Conservation (phyloP, 1,284 basidiomycete genomes). For the Sanghuangporus baumii region DNA sequence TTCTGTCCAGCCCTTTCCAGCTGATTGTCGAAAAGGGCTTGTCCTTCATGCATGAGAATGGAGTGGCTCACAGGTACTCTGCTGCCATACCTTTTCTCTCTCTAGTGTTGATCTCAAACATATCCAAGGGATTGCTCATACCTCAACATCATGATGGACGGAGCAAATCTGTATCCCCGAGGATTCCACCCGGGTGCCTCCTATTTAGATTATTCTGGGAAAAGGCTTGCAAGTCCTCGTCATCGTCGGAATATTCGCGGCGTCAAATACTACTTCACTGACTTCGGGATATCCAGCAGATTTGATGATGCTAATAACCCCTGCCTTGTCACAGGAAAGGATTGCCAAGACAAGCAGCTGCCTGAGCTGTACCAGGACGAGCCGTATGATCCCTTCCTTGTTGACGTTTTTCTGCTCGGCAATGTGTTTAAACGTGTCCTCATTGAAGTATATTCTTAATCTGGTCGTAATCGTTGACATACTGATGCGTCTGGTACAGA, state of each 20-base stretch:
- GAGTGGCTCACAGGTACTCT: constrained; percentile 4
- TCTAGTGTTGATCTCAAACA: neutral
- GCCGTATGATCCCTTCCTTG: constrained; percentile 10
- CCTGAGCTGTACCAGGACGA: constrained; percentile 6
- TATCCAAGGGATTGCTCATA: constrained; percentile 23
- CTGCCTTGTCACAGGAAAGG: neutral
- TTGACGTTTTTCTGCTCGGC: constrained; percentile 16
- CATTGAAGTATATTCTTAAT: neutral
- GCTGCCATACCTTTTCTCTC: neutral
- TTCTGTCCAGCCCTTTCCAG: constrained; percentile 4
- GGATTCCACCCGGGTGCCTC: constrained; percentile 25
- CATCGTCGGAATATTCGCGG: constrained; percentile 8
- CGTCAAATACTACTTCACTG: constrained; percentile 16
- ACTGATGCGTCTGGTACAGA: neutral
- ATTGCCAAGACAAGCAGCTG: neutral
- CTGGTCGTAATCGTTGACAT: neutral
- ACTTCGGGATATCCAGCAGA: constrained; percentile 14
- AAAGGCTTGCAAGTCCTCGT: neutral
- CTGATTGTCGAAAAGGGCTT: constrained; percentile 1
- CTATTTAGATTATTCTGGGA: too few relatives aligned
- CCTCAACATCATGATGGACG: constrained; percentile 30
- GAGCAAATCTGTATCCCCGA: constrained; percentile 22
- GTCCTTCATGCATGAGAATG: neutral
- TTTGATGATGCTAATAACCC: neutral
- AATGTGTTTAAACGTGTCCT: constrained; percentile 4